Evolutionary conservation across 2,329 filamentous ascomycete genomes (phyloP), one percentile per base, ranked within the genome.

Genomic region (Lachnellula suecica): DNA sequence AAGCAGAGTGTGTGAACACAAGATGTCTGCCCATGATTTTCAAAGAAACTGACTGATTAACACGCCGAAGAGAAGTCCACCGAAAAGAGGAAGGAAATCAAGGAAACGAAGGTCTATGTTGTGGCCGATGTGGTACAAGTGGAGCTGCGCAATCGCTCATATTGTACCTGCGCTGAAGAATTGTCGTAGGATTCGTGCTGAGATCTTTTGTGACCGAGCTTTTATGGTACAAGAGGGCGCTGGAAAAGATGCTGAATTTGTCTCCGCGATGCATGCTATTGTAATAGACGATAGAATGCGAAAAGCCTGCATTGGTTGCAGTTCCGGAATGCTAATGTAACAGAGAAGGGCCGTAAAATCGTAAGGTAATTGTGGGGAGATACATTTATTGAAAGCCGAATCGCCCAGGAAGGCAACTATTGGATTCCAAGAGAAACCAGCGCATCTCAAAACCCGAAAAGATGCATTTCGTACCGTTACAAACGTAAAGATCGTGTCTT

Each of bases 391-490:
- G 56, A 63, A 60, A 43, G 41, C 49, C 38, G n/a, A 49, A 47
- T 25, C 51, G 51, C 45, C 29, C 5, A 41, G 31, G 13, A 50
- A 40, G 40, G 47, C 49, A 45, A 34, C 34, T 34, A 49, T n/a
- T 24, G 48, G 34, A 48, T 54, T 51, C 46, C 47, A 42, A 54
- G 47, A 58, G 47, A 51, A 54, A 52, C 53, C 53, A 34, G 53
- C 44, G 49, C 40, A 54, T 60, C 56, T 61, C 52, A 59, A 51
- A 61, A 52, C 52, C 61, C 54, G 58, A 62, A 67, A 64, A 43
- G 40, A 60, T 58, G 53, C 59, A 68, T 52, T 55, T 64, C 62
- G 65, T 69, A 69, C 66, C 66, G 59, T 69, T 69, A 69, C 66
- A 69, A 60, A 59, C 63, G 63, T 67, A 63, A 59, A 60, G 60